phyloP scores from a whole-genome alignment of 2,329 filamentous ascomycete genomes.

The Sarocladiaceae sp. region DNA sequence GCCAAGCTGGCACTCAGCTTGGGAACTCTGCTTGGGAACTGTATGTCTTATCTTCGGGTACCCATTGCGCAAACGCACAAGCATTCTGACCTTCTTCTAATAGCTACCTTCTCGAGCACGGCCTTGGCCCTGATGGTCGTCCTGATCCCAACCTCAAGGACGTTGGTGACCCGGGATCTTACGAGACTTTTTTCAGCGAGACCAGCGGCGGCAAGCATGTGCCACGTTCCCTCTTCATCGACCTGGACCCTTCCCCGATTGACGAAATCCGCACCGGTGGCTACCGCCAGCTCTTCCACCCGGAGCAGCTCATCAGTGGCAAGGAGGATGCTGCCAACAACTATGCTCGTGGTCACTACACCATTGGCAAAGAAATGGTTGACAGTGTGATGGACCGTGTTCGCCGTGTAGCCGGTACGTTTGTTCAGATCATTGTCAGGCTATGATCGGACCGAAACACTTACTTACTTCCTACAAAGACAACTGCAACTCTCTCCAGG shows the following conservation, averaged over 20 bases:
- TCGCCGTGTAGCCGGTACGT: constrained; percentile 63
- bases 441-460: not conserved
- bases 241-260: constrained; percentile 68
- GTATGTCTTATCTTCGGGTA: constrained; percentile 50
- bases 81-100: constrained; percentile 19
- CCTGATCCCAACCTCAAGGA: constrained; percentile 59
- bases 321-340: constrained; percentile 77
- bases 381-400: constrained; percentile 67
- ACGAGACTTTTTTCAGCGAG: constrained; percentile 72
- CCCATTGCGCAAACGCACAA: not conserved
- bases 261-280: constrained; percentile 67
- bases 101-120: constrained; percentile 71
- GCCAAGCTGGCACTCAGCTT: constrained; percentile 69
- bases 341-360: constrained; percentile 73
- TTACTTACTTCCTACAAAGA: constrained; percentile 36
- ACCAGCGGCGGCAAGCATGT: constrained; percentile 69
- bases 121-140: constrained; percentile 60
- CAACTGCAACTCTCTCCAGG: constrained; percentile 69
- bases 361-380: constrained; percentile 72
- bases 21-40: constrained; percentile 74
- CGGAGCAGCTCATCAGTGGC: constrained; percentile 67
- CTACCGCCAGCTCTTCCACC: constrained; percentile 69
- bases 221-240: constrained; percentile 67
- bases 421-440: not conserved
- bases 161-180: constrained; percentile 57